phyloP scores from a whole-genome alignment of 192 early-diverging fungal species.

The Kickxella alabastrina region DNA sequence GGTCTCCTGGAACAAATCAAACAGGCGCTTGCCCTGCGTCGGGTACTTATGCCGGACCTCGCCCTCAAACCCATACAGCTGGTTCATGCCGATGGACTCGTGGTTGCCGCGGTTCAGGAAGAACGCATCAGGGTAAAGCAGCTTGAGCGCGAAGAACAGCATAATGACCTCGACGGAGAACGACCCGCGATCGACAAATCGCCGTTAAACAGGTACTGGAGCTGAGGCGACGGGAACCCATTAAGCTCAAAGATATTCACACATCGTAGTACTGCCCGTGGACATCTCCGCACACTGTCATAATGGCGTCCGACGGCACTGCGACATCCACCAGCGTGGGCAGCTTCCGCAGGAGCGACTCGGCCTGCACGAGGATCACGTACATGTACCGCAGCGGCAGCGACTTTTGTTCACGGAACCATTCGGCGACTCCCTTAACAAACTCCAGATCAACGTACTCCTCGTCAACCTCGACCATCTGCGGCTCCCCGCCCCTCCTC shows the following conservation, averaged over 20 bases:
- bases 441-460: slow-evolving; percentile 76
- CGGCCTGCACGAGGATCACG: slow-evolving; percentile 74
- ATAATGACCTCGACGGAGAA: slow-evolving; percentile 97
- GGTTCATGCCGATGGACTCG: slow-evolving; percentile 98
- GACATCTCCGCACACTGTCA: slow-evolving; percentile 97
- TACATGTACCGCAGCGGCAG: slow-evolving; percentile 87
- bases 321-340: slow-evolving; percentile 82
- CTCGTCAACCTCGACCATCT: slow-evolving; percentile 51
- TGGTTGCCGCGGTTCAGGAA: slow-evolving; percentile 96
- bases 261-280: slow-evolving; percentile 99
- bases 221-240: slow-evolving; percentile 77
- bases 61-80: slow-evolving; percentile 98
- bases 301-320: slow-evolving; percentile 61
- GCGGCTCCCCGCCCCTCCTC: slow-evolving; percentile 6
- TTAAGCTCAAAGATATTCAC: slow-evolving; percentile 92
- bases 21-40: slow-evolving; percentile 68
- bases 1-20: slow-evolving; percentile 90
- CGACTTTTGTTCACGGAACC: slow-evolving; percentile 85
- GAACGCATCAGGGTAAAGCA: slow-evolving; percentile 79
- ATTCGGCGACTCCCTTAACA: slow-evolving; percentile 69
- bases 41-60: slow-evolving; percentile 92
- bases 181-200: slow-evolving; percentile 99
- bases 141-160: slow-evolving; percentile 86
- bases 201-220: slow-evolving; percentile 93
- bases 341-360: slow-evolving; percentile 68